Conservation (phyloP, 164 flowering plant genomes). For the Stephania japonica region DNA sequence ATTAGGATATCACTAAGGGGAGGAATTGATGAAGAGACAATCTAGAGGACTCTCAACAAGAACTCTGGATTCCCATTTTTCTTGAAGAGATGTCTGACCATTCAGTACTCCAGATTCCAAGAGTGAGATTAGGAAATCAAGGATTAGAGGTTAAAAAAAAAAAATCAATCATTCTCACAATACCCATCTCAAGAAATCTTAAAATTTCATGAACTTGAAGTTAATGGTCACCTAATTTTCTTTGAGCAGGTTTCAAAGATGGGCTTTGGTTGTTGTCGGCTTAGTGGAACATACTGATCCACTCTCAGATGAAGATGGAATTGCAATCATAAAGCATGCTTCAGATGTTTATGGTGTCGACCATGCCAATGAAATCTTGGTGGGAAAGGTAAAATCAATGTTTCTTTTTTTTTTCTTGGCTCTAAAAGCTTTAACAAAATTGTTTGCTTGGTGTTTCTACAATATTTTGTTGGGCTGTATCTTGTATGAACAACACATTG, state of each 20-base stretch:
- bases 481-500: not conserved
- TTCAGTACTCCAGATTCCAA: not conserved
- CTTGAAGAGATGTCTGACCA: not conserved
- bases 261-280: constrained; percentile 44
- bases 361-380: constrained; percentile 30
- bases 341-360: constrained; percentile 33
- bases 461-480: not conserved
- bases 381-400: constrained; percentile 7
- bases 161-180: not conserved
- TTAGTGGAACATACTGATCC: constrained; percentile 29
- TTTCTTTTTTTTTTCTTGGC: too few relatives aligned
- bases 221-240: not conserved
- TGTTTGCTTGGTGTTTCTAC: too few relatives aligned
- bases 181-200: not conserved
- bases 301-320: constrained; percentile 31
- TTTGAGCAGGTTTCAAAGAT: constrained; percentile 30
- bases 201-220: not conserved
- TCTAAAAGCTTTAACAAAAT: not conserved
- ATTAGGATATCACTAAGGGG: too few relatives aligned
- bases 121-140: not conserved
- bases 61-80: too few relatives aligned
- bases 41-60: too few relatives aligned
- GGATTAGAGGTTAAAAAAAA: not conserved
- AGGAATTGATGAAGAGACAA: too few relatives aligned
- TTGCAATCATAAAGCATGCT: constrained; percentile 28